These are phyloP conservation scores for Clarkia xantiana DNA, from an alignment of 345 rosid genomes.

Conservation along the genomic window DNA sequence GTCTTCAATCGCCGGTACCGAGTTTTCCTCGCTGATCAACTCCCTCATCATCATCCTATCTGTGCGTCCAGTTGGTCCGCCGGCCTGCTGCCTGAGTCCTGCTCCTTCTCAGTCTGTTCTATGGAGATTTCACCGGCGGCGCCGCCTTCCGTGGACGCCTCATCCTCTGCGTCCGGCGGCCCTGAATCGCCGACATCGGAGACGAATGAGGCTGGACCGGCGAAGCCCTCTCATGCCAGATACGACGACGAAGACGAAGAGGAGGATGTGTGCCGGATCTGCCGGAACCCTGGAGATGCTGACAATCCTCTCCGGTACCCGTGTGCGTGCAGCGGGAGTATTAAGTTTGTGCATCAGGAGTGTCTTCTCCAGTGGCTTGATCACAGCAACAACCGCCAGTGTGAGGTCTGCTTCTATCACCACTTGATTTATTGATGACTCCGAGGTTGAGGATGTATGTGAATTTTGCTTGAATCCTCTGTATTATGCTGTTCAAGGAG, in stretches of 20 bases:
- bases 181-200: conserved; percentile 11
- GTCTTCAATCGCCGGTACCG: no score
- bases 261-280: conserved; percentile 98
- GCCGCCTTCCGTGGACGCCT: conserved; percentile 13
- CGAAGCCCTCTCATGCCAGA: conserved; percentile 11
- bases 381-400: conserved; percentile 97
- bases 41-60: no score
- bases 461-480: not conserved
- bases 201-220: conserved; percentile 5
- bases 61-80: no score
- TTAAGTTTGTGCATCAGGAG: conserved; percentile 95
- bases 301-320: conserved; percentile 91
- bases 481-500: no score
- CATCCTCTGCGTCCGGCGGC: conserved; percentile 8
- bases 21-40: no score
- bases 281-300: conserved; percentile 85
- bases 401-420: conserved; percentile 53
- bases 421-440: not conserved
- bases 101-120: conserved; percentile 5
- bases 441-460: not conserved
- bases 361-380: conserved; percentile 99
- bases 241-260: conserved; percentile 68
- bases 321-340: conserved; percentile 97
- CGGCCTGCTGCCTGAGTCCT: not conserved
- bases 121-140: conserved; percentile 42